Evolutionary conservation across 1,284 basidiomycete species (phyloP).

Genomic region (Papiliotrema terrestris): DNA sequence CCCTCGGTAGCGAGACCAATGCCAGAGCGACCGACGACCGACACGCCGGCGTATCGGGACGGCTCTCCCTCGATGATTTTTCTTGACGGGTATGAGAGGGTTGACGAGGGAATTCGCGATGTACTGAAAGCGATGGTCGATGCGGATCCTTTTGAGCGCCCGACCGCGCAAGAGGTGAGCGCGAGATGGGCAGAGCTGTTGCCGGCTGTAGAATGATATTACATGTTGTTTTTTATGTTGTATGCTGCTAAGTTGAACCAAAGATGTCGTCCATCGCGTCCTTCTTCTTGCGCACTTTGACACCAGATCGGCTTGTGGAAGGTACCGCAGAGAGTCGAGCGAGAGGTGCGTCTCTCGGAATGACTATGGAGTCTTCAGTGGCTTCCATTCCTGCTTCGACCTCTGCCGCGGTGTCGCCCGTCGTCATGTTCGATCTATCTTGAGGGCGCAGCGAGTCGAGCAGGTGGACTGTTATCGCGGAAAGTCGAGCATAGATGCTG

Average conservation of each 20-base stretch:
- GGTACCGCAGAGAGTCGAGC: too few species aligned
- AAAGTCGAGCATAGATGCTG: constrained; percentile 31
- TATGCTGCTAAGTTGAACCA: not conserved
- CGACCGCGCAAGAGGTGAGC: constrained; percentile 33
- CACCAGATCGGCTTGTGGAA: not conserved
- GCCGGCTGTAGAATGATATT: constrained; percentile 8
- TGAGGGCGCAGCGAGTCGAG: too few species aligned
- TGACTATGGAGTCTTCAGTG: too few species aligned
- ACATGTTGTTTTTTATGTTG: not conserved
- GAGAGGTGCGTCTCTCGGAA: too few species aligned
- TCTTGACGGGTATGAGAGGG: constrained; percentile 23
- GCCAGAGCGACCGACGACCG: not conserved
- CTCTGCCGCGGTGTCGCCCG: too few species aligned
- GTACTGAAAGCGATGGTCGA: constrained; percentile 38
- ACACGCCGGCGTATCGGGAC: constrained; percentile 22
- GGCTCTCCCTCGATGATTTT: constrained; percentile 35
- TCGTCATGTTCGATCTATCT: too few species aligned
- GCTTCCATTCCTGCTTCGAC: too few species aligned
- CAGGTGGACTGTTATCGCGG: constrained; percentile 18
- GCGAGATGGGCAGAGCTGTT: constrained; percentile 27
- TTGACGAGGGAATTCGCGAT: constrained; percentile 25
- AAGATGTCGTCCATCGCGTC: constrained; percentile 44
- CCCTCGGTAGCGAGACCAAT: not conserved
- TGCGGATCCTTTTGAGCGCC: constrained; percentile 24
- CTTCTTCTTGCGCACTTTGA: constrained; percentile 22